Evolutionary conservation across 2,329 filamentous ascomycete species (phyloP).

Genomic region (Penicillium sp.): DNA sequence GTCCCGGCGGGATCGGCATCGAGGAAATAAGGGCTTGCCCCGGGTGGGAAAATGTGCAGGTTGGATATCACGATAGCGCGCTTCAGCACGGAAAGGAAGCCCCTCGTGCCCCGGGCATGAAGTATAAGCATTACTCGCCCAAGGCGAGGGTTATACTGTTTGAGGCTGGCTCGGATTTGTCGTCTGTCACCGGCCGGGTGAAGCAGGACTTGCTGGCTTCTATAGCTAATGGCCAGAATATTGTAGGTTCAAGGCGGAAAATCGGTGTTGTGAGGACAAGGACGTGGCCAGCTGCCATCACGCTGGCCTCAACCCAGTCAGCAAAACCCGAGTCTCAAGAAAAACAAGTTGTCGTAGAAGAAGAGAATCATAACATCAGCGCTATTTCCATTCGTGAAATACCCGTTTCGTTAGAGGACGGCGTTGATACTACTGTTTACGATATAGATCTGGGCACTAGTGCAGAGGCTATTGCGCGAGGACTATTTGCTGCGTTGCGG

Average conservation of each 20-base stretch:
- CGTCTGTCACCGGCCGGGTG: slow-evolving; percentile 29
- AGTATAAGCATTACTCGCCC: slow-evolving; percentile 96
- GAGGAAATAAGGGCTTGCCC: slow-evolving; percentile 69
- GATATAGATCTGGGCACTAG: slow-evolving; percentile 71
- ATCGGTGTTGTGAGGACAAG: slow-evolving; percentile 41
- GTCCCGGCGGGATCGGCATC: slow-evolving; percentile 82
- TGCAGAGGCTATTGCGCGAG: slow-evolving; percentile 72
- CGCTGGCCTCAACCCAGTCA: slow-evolving; percentile 14
- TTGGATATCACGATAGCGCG: slow-evolving; percentile 74
- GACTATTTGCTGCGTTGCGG: slow-evolving; percentile 80
- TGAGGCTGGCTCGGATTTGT: slow-evolving; percentile 50
- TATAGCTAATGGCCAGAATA: slow-evolving; percentile 3
- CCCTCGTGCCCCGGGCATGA: slow-evolving; percentile 93
- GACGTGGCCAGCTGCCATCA: slow-evolving; percentile 31
- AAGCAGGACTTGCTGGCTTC: slow-evolving; percentile 27
- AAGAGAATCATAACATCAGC: background rate
- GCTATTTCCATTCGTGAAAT: slow-evolving; percentile 1
- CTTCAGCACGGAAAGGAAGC: slow-evolving; percentile 57
- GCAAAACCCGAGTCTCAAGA: slow-evolving; percentile 12
- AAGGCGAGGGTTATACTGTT: slow-evolving; percentile 81
- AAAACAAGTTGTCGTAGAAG: background rate
- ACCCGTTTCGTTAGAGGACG: background rate
- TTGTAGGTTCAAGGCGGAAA: slow-evolving; percentile 14
- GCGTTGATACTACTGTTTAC: slow-evolving; percentile 34
- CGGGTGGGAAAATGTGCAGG: slow-evolving; percentile 76